Percentiles rank a stretch among this genome's conserved stretches.
Conservation (phyloP, 2,329 filamentous ascomycete genomes). For the Colletotrichum camelliae region DNA sequence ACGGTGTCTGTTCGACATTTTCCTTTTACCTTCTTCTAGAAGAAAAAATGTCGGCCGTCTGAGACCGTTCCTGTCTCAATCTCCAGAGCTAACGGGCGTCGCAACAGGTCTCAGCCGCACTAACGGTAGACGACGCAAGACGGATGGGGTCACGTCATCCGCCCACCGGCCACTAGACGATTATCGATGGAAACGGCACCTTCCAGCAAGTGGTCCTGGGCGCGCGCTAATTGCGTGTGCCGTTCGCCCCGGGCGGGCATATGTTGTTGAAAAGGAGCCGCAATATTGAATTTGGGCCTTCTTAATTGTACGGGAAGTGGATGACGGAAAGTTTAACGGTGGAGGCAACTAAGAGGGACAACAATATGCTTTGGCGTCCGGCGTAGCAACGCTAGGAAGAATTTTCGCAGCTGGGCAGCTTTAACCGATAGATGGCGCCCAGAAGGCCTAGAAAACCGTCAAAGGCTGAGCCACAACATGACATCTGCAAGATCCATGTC, state of each 20-base stretch:
- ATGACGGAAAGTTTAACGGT: neutral
- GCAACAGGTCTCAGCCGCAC: neutral
- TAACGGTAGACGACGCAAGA: neutral
- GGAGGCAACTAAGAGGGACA: neutral
- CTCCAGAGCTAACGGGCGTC: neutral
- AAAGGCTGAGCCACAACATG: neutral
- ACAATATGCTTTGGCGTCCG: neutral
- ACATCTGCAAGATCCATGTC: neutral
- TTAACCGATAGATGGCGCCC: slow-evolving; percentile 16
- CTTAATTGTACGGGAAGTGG: neutral
- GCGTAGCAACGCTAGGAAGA: neutral
- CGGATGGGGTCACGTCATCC: neutral
- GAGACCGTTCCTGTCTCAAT: slow-evolving; percentile 4
- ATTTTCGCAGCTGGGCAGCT: neutral
- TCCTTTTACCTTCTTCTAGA: neutral
- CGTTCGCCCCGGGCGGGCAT: neutral
- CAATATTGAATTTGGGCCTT: neutral
- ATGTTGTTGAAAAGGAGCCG: neutral
- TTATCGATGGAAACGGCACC: neutral
- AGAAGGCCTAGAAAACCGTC: neutral
- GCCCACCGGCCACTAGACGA: neutral
- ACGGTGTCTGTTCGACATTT: neutral
- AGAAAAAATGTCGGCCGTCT: neutral
- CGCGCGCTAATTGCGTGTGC: neutral
- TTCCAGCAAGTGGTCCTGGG: neutral